Evolutionary conservation across 2,329 filamentous ascomycete species (phyloP), one percentile per base, ranked within the genome.

Genomic region (Trichophyton mentagrophytes): DNA sequence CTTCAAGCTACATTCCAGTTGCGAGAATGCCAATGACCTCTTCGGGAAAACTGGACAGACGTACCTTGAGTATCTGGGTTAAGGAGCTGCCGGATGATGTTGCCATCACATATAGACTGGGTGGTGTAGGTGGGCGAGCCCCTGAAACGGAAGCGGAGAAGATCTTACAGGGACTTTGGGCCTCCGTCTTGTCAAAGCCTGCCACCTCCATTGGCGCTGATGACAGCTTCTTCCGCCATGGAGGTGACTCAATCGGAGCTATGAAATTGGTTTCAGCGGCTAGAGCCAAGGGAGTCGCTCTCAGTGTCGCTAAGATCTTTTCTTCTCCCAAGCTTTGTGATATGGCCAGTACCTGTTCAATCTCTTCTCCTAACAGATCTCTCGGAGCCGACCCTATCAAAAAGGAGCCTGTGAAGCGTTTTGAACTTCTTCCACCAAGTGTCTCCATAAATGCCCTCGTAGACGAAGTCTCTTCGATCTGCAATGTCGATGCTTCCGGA

Each of bases 11-110:
- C 2, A 75, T 96, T 7, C 87, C 88, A 0, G 76, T 96, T 7
- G 81, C 82, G 0, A 69, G 72, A 0, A 78, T 96, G 46, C 90
- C 90, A 0, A 79, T 86, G 66, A 93, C 87, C 0, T 70, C 81
- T 0, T 88, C 88, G 61, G 88, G 87, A 1, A 95, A 95, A 71
- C 78, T 87, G 4, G 85, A 96, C 68, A 82, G 81, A 62, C 68
- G 73, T 11, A 68, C 71, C 1, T 75, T 96, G 3, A 67, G 74
- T 4, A 66, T 69, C 0, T 22, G 49, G 13, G 62, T 60, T 3
- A 60, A 64, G 40, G 38, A 57, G 13, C 42, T 65, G 40, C 60
- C 63, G 15, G 60, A 64, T 27, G 62, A 59, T 20, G 51, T 60
- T 33, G 58, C 61, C 17, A 56, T 57, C 8, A 59, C 47, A 20